Evolutionary conservation across 805 yeast genomes (phyloP).

Genomic region (Isabelozyma pseudorhagii): DNA sequence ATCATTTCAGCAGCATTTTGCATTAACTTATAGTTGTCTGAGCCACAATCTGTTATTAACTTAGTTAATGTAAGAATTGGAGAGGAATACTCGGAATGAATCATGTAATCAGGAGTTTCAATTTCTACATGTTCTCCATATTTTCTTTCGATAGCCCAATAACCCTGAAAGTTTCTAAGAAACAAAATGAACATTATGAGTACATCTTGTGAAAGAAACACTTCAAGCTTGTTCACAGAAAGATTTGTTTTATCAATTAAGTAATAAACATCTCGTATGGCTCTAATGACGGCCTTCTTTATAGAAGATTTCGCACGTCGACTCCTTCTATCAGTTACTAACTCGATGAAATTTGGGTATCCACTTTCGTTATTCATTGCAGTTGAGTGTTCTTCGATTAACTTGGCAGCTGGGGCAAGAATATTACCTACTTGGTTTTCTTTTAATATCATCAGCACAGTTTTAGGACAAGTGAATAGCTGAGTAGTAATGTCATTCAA

Average conservation of each 20-base stretch:
- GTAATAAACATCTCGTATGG: slow-evolving; percentile 26
- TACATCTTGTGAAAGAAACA: slow-evolving; percentile 30
- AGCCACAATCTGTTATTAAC: slow-evolving; percentile 20
- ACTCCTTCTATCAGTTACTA: slow-evolving; percentile 10
- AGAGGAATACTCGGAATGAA: slow-evolving; percentile 48
- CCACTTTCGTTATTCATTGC: slow-evolving; percentile 33
- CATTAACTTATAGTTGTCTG: slow-evolving; percentile 11
- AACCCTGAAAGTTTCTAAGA: slow-evolving; percentile 56
- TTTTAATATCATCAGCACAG: slow-evolving; percentile 38
- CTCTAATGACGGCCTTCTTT: slow-evolving; percentile 27
- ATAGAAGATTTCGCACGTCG: slow-evolving; percentile 17
- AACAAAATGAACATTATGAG: slow-evolving; percentile 43
- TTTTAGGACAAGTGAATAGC: slow-evolving; percentile 42
- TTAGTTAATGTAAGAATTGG: slow-evolving; percentile 42
- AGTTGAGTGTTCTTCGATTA: slow-evolving; percentile 42
- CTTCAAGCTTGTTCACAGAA: slow-evolving; percentile 10
- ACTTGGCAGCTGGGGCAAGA: slow-evolving; percentile 43
- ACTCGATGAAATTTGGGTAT: slow-evolving; percentile 26
- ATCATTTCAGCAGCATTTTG: slow-evolving; percentile 31
- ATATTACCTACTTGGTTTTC: slow-evolving; percentile 40
- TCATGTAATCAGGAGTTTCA: slow-evolving; percentile 49
- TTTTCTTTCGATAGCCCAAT: slow-evolving; percentile 53
- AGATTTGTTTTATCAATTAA: slow-evolving; percentile 21
- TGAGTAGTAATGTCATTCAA: slow-evolving; percentile 34
- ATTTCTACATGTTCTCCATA: slow-evolving; percentile 66